Evolutionary conservation across 495 filamentous ascomycete species (phyloP).

Genomic region (Neurospora pannonica): DNA sequence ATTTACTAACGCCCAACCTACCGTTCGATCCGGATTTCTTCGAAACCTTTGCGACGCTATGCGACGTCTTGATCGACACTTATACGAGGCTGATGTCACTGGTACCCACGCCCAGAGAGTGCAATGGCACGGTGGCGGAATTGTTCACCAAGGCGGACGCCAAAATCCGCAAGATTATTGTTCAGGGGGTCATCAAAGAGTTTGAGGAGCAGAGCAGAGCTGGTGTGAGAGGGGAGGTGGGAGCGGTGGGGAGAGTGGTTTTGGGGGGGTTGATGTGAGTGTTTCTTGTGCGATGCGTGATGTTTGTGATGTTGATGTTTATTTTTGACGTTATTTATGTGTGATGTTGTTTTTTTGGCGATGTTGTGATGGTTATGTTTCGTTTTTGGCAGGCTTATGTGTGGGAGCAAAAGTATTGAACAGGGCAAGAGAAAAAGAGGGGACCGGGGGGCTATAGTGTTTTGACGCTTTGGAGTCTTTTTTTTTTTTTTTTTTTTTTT

Average conservation of each 20-base stretch:
- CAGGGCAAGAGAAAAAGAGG: background rate
- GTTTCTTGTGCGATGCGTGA: background rate
- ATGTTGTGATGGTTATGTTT: background rate
- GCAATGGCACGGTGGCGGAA: slow-evolving; percentile 57
- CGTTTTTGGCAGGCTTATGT: background rate
- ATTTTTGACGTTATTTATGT: background rate
- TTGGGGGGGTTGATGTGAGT: slow-evolving; percentile 76
- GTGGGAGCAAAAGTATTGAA: background rate
- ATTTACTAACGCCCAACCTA: slow-evolving; percentile 81
- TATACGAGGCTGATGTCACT: slow-evolving; percentile 71
- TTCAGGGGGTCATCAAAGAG: slow-evolving; percentile 76
- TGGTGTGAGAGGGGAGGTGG: slow-evolving; percentile 68
- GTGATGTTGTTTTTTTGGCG: background rate
- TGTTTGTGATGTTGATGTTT: background rate
- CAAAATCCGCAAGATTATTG: slow-evolving; percentile 73
- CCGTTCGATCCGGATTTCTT: slow-evolving; percentile 98
- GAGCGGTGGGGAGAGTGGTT: slow-evolving; percentile 77
- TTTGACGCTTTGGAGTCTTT: background rate
- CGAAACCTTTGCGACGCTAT: slow-evolving; percentile 93
- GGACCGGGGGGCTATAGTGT: background rate
- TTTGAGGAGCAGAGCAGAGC: slow-evolving; percentile 79
- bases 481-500: no score
- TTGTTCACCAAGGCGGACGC: slow-evolving; percentile 84
- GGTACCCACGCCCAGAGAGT: slow-evolving; percentile 54
- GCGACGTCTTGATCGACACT: slow-evolving; percentile 88